These are phyloP conservation scores for Mucor irregularis DNA, from an alignment of 371 early-diverging fungal genomes.

Conservation along the genomic window DNA sequence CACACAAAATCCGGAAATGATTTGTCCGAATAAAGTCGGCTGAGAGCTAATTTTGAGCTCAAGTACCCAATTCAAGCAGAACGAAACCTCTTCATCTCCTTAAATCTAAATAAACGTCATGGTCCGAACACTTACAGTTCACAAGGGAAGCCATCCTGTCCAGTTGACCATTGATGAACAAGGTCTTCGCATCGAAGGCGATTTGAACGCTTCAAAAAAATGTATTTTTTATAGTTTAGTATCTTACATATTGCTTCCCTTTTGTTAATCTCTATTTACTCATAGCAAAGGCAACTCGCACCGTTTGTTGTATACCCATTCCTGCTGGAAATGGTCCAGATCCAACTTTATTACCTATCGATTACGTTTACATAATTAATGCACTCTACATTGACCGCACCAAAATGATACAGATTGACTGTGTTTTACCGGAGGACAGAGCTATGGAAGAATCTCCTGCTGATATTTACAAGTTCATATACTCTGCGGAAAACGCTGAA, in stretches of 20 bases:
- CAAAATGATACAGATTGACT: constrained; percentile 32
- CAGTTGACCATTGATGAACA: constrained; percentile 39
- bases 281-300: constrained; percentile 9
- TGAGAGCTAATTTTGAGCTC: no score
- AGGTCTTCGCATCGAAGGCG: constrained; percentile 53
- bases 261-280: neutral
- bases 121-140: constrained; percentile 30
- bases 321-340: constrained; percentile 28
- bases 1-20: no score
- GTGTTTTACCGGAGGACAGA: constrained; percentile 41
- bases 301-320: constrained; percentile 29
- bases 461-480: constrained; percentile 36
- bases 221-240: constrained; percentile 16
- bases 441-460: constrained; percentile 30
- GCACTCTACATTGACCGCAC: constrained; percentile 24
- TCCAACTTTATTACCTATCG: constrained; percentile 43
- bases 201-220: constrained; percentile 31
- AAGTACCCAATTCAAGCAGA: neutral
- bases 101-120: constrained; percentile 11
- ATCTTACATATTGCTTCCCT: neutral
- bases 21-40: no score
- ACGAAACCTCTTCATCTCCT: no score
- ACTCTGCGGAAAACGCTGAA: constrained; percentile 25
- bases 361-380: constrained; percentile 31
- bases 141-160: constrained; percentile 37